Percentiles rank a stretch among this genome's conserved stretches.
phyloP scores from a whole-genome alignment of 2,329 filamentous ascomycete species.

The Corniculantispora saksenae region DNA sequence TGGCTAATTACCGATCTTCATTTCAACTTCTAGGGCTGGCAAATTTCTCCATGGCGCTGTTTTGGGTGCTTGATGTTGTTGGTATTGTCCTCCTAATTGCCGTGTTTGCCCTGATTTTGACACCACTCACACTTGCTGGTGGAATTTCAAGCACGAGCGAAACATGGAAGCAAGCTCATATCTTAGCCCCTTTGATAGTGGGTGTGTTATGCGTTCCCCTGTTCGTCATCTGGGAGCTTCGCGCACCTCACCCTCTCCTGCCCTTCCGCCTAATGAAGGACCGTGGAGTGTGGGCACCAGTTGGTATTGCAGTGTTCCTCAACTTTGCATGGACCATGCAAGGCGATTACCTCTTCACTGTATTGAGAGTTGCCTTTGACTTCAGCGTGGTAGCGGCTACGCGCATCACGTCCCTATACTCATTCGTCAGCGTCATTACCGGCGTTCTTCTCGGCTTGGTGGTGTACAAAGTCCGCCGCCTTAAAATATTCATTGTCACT shows the following conservation, averaged over 20 bases:
- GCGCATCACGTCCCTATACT: conserved; percentile 61
- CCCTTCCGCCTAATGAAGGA: conserved; percentile 64
- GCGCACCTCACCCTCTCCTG: conserved; percentile 54
- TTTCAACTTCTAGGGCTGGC: conserved; percentile 34
- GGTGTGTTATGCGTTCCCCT: conserved; percentile 49
- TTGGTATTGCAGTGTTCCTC: conserved; percentile 58
- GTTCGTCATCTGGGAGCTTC: conserved; percentile 51
- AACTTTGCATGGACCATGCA: conserved; percentile 65
- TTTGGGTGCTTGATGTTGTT: conserved; percentile 48
- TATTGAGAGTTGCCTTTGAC: conserved; percentile 62
- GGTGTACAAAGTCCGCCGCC: conserved; percentile 56
- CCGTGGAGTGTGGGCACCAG: conserved; percentile 62
- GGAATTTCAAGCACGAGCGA: conserved; percentile 31
- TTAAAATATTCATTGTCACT: conserved; percentile 62
- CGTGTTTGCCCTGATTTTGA: conserved; percentile 46
- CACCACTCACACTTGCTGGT: conserved; percentile 47
- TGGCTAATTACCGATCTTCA: conserved; percentile 39
- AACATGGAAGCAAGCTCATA: conserved; percentile 39
- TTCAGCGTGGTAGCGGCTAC: conserved; percentile 58
- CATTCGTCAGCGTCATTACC: conserved; percentile 55
- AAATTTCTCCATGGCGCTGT: conserved; percentile 32
- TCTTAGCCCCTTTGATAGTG: conserved; percentile 47
- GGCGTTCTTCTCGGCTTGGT: conserved; percentile 59
- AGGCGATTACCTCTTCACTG: conserved; percentile 64
- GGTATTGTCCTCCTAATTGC: conserved; percentile 49